phyloP scores from a whole-genome alignment of 768 basidiomycete species.

The Pleurotus ostreatus region DNA sequence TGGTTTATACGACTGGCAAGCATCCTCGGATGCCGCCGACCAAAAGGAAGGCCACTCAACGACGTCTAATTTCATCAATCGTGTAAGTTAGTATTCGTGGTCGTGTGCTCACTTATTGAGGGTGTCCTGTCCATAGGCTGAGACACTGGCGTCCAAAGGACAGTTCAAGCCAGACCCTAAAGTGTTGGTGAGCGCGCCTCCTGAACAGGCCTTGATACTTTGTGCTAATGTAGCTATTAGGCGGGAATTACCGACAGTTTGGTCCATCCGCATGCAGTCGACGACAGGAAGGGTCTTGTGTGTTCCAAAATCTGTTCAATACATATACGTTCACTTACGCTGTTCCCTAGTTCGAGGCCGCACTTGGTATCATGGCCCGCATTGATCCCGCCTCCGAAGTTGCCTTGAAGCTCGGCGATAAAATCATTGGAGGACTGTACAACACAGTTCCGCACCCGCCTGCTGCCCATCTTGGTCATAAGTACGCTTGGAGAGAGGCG shows the following conservation, averaged over 20 bases:
- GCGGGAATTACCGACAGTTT: conserved; percentile 24
- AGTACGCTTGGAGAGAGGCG: conserved; percentile 35
- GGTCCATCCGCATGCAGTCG: conserved; percentile 31
- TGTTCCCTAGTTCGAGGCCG: conserved; percentile 22
- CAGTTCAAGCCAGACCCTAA: conserved; percentile 18
- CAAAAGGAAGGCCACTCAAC: conserved; percentile 27
- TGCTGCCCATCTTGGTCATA: conserved; percentile 30
- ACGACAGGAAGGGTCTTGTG: conserved; percentile 36
- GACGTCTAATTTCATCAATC: conserved; percentile 26
- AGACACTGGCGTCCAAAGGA: conserved; percentile 19
- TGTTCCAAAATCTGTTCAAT: conserved; percentile 3
- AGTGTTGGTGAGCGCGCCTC: conserved; percentile 16
- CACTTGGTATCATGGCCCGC: conserved; percentile 23
- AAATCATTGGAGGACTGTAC: conserved; percentile 36
- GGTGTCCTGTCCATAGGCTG: conserved; percentile 10
- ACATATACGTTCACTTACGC: not conserved
- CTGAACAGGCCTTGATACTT: not conserved
- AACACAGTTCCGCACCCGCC: conserved; percentile 58
- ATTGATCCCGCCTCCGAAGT: conserved; percentile 16
- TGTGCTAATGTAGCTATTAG: conserved; percentile 13
- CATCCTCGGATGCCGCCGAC: conserved; percentile 21
- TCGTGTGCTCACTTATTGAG: not conserved
- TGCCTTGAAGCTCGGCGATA: conserved; percentile 16
- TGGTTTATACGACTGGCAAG: conserved; percentile 41
- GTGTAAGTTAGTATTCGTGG: conserved; percentile 13